These are phyloP conservation scores for Xylaria sp. DNA, from an alignment of 2,329 filamentous ascomycete species.

Conservation along the genomic window DNA sequence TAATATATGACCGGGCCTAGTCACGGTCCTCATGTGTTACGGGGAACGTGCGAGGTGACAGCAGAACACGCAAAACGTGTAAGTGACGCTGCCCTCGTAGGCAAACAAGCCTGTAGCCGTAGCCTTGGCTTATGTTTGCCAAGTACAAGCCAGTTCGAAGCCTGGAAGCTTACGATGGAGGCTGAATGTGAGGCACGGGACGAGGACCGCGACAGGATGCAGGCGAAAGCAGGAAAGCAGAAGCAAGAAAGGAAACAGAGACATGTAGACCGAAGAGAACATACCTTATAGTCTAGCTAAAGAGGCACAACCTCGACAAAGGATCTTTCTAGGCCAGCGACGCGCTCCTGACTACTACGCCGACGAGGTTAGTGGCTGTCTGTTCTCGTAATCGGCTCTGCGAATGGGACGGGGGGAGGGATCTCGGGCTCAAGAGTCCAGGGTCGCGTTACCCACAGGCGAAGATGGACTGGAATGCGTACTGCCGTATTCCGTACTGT, in stretches of 20 bases:
- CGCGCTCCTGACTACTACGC: neutral
- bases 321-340: neutral
- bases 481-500: neutral
- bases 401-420: neutral
- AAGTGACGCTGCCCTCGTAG: neutral
- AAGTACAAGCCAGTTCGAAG: neutral
- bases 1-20: neutral
- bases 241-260: conserved; percentile 4
- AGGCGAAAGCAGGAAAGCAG: conserved; percentile 3
- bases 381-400: neutral
- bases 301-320: neutral
- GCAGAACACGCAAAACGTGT: neutral
- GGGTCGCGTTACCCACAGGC: neutral
- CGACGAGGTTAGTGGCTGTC: neutral
- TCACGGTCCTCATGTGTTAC: neutral
- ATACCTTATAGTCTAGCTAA: conserved; percentile 4
- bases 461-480: neutral
- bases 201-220: no score
- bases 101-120: neutral
- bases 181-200: neutral
- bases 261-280: neutral
- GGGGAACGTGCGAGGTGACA: neutral
- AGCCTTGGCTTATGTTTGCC: neutral
- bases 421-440: neutral
- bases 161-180: neutral